phyloP scores from a whole-genome alignment of 306 rosid species.

The Nissolia schottii region DNA sequence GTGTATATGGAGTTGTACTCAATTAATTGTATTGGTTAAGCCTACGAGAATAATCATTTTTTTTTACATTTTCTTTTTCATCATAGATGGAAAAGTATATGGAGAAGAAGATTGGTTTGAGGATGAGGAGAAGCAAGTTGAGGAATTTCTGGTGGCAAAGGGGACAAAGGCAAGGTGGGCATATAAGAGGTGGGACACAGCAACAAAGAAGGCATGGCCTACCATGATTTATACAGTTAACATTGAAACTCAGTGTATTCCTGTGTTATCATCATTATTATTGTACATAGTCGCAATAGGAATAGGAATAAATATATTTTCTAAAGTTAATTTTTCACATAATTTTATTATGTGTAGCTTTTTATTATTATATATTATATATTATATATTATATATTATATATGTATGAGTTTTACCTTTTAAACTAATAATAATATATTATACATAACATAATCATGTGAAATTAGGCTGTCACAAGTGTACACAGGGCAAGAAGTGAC shows the following conservation, averaged over 20 bases:
- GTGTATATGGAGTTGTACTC: too few species aligned
- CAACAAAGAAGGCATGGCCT: background rate
- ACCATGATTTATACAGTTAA: background rate
- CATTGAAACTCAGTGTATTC: background rate
- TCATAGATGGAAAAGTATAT: background rate
- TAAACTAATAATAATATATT: too few species aligned
- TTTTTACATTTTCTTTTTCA: background rate
- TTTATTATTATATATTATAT: too few species aligned
- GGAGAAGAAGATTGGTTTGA: background rate
- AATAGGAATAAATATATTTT: too few species aligned
- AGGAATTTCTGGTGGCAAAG: background rate
- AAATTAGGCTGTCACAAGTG: too few species aligned
- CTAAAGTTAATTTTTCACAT: too few species aligned
- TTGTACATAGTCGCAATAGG: background rate
- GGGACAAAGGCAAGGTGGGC: background rate
- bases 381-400: too few species aligned
- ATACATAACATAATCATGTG: too few species aligned
- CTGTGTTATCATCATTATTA: background rate
- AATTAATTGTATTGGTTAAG: too few species aligned
- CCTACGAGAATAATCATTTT: background rate
- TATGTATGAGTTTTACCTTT: too few species aligned
- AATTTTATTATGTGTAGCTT: too few species aligned
- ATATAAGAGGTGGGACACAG: background rate
- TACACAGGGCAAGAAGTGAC: background rate
- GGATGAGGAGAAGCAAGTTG: background rate